These are phyloP conservation scores for Maudiozyma saulgeensis DNA, from an alignment of 805 yeast genomes.

Conservation along the genomic window DNA sequence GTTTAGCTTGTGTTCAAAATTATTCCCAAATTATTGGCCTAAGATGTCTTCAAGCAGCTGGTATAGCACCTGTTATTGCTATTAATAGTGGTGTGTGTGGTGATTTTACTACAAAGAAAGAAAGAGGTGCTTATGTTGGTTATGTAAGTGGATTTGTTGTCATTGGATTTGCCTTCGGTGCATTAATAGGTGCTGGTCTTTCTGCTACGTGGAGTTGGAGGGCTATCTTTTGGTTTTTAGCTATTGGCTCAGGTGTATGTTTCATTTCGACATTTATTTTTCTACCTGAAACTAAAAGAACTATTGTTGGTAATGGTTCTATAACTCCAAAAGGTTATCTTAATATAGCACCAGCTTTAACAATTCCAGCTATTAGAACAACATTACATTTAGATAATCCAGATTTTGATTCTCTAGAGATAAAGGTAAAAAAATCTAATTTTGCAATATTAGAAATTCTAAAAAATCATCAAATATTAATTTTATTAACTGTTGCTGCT, in stretches of 20 bases:
- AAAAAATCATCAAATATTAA: conserved; percentile 34
- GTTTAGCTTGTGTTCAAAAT: conserved; percentile 47
- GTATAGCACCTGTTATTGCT: conserved; percentile 67
- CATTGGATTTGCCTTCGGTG: conserved; percentile 70
- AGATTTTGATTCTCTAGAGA: conserved; percentile 24
- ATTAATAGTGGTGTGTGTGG: conserved; percentile 63
- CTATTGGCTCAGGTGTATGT: conserved; percentile 49
- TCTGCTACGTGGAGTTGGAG: conserved; percentile 54
- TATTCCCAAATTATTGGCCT: conserved; percentile 55
- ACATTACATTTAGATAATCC: conserved; percentile 26
- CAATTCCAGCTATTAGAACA: conserved; percentile 12
- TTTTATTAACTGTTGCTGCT: conserved; percentile 47
- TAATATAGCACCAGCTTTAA: conserved; percentile 39
- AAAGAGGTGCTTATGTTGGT: conserved; percentile 66
- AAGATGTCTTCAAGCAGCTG: conserved; percentile 66
- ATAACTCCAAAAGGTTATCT: conserved; percentile 37
- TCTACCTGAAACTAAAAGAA: conserved; percentile 72
- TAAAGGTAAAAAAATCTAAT: conserved; percentile 16
- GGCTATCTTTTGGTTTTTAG: conserved; percentile 63
- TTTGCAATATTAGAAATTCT: conserved; percentile 37
- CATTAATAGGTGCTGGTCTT: conserved; percentile 45
- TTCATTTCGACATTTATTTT: conserved; percentile 28
- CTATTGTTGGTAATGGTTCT: conserved; percentile 68
- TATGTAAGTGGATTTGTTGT: conserved; percentile 57
- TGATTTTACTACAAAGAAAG: conserved; percentile 54